Base-by-base conservation (phyloP, 495 filamentous ascomycete genomes). In the Collariella sp. region DNA sequence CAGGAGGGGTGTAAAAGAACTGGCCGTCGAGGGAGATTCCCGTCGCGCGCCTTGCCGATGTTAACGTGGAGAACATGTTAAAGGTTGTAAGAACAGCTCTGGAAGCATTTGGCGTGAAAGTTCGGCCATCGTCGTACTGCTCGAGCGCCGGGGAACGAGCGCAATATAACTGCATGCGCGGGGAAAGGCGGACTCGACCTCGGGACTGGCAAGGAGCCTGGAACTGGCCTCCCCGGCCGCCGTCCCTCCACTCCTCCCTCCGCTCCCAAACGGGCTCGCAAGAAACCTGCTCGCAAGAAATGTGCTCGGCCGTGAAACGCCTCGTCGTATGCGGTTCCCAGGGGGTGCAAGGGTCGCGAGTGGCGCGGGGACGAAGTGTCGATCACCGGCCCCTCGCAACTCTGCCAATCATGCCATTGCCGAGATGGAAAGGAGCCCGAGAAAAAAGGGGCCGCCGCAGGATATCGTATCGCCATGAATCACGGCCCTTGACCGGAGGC, bases 1-100 rank as follows among this genome's bases (percentile, higher is more conserved):
- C 16, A 48, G 50, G 26, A n/a, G 53, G 47, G 50, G 10, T 38
- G 52, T 60, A 60, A 60, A 60, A 56, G 48, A 60, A 52, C 57
- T 60, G 34, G 57, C 20, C 23, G 35, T 60, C 47, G 50, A 60
- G 52, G 42, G n/a, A 54, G 49, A 55, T 34, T 51, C 23, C 29
- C 50, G 47, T 46, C 24, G 23, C 23, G 13, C 13, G 13, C 43
- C n/a, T n/a, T n/a, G n/a, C n/a, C n/a, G n/a, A n/a, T n/a, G n/a
- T n/a, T n/a, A n/a, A n/a, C n/a, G n/a, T 18, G 31, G 31, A 51
- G 56, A 59, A 50, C 12, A 59, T 54, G 26, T 19, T 4, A 46
- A 59, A 55, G 39, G 51, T 44, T 45, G 31, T 40, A 46, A 41
- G 52, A 49, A 55, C 24, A 34, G 38, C 23, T 55, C 52, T 19